Base-by-base conservation (phyloP, 495 filamentous ascomycete species). In the Neurospora cerealis region DNA sequence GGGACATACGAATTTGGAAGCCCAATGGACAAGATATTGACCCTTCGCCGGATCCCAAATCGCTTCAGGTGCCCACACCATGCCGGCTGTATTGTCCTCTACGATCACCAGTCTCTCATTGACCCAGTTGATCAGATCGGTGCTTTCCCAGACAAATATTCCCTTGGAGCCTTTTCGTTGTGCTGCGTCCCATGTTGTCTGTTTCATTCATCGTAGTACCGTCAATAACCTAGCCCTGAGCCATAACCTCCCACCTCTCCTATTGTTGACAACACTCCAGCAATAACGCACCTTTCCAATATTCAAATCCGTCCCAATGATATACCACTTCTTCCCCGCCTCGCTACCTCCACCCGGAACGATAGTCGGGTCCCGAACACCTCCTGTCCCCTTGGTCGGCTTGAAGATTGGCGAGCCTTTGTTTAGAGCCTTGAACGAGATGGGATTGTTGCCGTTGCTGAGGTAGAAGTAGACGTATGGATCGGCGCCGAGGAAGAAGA, bases 61-160 rank as follows among this genome's bases (percentile, higher is more conserved):
- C 0, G 86, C 86, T 62, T 86, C 85, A 1, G 86, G 86, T 15
- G 86, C 86, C 86, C 86, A 88, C 0, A 88, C 86, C 86, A 88
- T 88, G 15, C 86, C 86, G 4, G 85, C 86, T 5, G 79, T 85
- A 13, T 75, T 74, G 60, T 86, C 83, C 73, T 88, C 85, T 2
- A 87, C 85, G 2, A 75, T 77, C 2, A 87, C 85, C 9, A 88
- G 73, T 15, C 86, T 78, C 76, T 88, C 86, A 36, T 81, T 80
- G 36, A 74, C 80, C 81, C 84, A 88, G 77, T 81, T 86, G 36
- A 86, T 69, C 4, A 87, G 76, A 73, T 88, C 86, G 0, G 81
- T 86, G 75, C 81, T 86, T 72, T 88, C 86, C 85, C 86, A 87
- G 19, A 88, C 81, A 69, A 86, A 86, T 73, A 88, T 88, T 0